Percentiles rank a stretch among this genome's conserved stretches.
These are phyloP conservation scores for Hypoxylon subgilvum DNA, from an alignment of 495 filamentous ascomycete genomes.

Conservation along the genomic window DNA sequence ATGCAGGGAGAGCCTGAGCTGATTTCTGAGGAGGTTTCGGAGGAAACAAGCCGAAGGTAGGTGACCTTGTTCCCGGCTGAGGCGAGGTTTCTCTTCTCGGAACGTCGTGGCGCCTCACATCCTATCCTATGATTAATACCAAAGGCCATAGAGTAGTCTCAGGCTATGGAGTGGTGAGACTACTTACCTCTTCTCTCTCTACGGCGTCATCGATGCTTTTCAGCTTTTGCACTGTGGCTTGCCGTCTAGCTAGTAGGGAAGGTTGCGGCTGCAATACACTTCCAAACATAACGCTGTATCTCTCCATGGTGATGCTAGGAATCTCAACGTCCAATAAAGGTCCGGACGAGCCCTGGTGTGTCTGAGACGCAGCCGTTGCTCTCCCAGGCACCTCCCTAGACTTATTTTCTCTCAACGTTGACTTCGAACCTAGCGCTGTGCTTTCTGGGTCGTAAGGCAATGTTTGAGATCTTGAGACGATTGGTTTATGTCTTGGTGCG, in stretches of 20 bases:
- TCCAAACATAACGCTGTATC: conserved; percentile 95
- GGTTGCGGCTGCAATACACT: conserved; percentile 65
- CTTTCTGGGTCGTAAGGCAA: conserved; percentile 34
- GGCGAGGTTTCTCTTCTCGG: conserved; percentile 66
- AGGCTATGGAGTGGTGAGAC: not conserved
- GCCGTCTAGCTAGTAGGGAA: conserved; percentile 67
- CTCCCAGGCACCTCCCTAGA: conserved; percentile 21
- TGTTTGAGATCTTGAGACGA: conserved; percentile 47
- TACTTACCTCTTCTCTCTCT: conserved; percentile 43
- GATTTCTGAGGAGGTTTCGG: conserved; percentile 53
- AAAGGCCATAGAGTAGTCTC: not conserved
- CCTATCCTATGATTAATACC: conserved; percentile 17
- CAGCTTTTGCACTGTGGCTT: conserved; percentile 70
- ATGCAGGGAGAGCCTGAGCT: conserved; percentile 33
- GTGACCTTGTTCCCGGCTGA: conserved; percentile 58
- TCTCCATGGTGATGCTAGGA: conserved; percentile 78
- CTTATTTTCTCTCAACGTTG: conserved; percentile 4
- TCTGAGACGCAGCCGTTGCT: conserved; percentile 24
- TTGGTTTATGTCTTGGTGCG: conserved; percentile 46
- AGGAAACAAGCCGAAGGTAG: conserved; percentile 70
- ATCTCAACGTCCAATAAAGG: conserved; percentile 76
- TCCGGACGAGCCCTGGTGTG: conserved; percentile 12
- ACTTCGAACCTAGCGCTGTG: conserved; percentile 13
- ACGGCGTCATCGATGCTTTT: conserved; percentile 57
- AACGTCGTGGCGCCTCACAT: conserved; percentile 29